These are phyloP conservation scores for Paramyrothecium sp. DNA, from an alignment of 2,329 filamentous ascomycete genomes.

Conservation along the genomic window DNA sequence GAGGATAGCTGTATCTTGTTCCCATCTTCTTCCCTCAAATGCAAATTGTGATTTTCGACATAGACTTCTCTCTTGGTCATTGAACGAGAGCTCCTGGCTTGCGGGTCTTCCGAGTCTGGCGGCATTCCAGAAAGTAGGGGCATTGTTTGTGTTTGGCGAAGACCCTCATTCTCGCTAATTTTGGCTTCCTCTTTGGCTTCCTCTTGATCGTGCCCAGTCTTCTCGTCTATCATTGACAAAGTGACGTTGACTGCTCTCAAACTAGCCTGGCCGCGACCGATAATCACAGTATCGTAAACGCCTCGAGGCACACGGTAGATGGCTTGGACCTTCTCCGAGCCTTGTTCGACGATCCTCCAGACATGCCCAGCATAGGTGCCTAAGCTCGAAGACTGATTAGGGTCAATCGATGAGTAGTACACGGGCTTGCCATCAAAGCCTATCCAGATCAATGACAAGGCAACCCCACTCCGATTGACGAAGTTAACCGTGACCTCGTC, in stretches of 20 bases:
- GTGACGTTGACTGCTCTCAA: neutral
- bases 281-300: conserved; percentile 10
- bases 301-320: conserved; percentile 13
- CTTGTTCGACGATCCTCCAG: conserved; percentile 14
- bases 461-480: conserved; percentile 17
- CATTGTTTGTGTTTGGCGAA: neutral
- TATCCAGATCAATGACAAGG: conserved; percentile 20
- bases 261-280: conserved; percentile 6
- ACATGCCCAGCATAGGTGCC: conserved; percentile 16
- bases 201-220: neutral
- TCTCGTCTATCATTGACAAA: no score
- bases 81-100: neutral
- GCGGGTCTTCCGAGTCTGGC: neutral
- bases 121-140: neutral
- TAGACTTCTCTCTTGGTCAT: neutral
- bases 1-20: conserved; percentile 12
- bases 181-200: neutral
- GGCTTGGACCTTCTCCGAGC: conserved; percentile 5
- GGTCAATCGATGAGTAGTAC: conserved; percentile 12
- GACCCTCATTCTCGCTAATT: neutral
- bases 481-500: conserved; percentile 14
- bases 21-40: conserved; percentile 4
- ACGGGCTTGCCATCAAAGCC: conserved; percentile 14
- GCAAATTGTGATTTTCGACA: conserved; percentile 9
- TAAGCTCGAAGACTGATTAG: conserved; percentile 11